Base-by-base conservation (phyloP, 2,329 filamentous ascomycete genomes). In the Diaporthe citriasiana region DNA sequence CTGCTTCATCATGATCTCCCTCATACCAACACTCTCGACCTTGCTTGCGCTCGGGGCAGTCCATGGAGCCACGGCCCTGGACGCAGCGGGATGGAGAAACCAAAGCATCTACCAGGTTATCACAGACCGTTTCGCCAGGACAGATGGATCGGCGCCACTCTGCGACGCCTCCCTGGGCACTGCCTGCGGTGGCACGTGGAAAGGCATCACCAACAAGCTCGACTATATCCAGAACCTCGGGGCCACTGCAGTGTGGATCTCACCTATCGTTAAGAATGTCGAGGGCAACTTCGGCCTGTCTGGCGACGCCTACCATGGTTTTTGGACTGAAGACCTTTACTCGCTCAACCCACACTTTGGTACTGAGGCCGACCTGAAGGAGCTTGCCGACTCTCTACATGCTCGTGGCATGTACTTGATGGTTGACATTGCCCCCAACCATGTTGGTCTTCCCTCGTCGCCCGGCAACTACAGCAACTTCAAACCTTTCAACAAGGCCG, bases 341-440 rank as follows among this genome's bases (percentile, higher is more conserved):
- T 77, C 80, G 6, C 76, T 91, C 30, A 88, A 90, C 74, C 71
- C 82, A 0, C 82, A 87, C 55, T 89, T 87, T 71, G 88, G 88
- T n/a, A 86, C 85, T 0, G 83, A 82, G 13, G 81, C 83, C n/a
- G 88, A 91, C 74, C 80, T 91, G 57, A 82, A 82, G 55, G 84
- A 82, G 19, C 83, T 91, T 4, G 83, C 88, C 0, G 76, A 80
- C 12, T 89, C 85, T 4, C 79, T 91, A 17, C 89, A 91, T 76
- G 79, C 81, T n/a, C 84, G 89, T 4, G 85, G 83, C 60, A 91
- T 91, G 89, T 89, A 89, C 76, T 81, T 91, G 45, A 91, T 91
- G 89, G 84, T 91, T 3, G 89, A 91, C 75, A 82, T 91, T 1
- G 89, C 91, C 4, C 84, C 86, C 6, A 91, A 91, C 78, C 88